A percentile compares a stretch with the other conserved stretches of the same genome.
Conservation (phyloP, 441 rosid genomes). For the Mallotus japonicus region DNA sequence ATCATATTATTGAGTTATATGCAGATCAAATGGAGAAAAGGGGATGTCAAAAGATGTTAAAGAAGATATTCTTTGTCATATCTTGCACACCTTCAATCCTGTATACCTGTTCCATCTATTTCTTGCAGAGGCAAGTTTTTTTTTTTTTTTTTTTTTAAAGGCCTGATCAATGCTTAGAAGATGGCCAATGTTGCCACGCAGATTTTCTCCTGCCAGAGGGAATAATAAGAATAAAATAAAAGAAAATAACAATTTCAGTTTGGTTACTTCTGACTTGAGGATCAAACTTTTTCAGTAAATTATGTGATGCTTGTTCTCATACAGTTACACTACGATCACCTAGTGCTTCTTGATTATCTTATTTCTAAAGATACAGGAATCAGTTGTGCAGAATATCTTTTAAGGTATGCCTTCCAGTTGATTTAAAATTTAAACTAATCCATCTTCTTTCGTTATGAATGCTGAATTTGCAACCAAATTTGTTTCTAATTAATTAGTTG, state of each 20-base stretch:
- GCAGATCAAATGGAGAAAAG: conserved; percentile 43
- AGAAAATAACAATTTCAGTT: neutral
- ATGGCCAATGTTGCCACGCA: neutral
- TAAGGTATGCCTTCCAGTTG: conserved; percentile 46
- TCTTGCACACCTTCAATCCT: conserved; percentile 61
- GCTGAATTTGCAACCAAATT: neutral
- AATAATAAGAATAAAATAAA: neutral
- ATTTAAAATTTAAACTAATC: conserved; percentile 7
- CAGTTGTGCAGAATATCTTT: conserved; percentile 77
- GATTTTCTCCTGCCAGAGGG: neutral
- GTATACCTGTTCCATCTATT: conserved; percentile 65
- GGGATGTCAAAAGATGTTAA: conserved; percentile 32
- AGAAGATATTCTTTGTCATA: conserved; percentile 37
- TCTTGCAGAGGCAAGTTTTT: conserved; percentile 64
- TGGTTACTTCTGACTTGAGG: neutral
- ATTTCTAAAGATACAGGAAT: conserved; percentile 76
- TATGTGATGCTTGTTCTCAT: conserved; percentile 14
- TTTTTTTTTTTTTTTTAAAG: neutral
- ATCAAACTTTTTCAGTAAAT: conserved; percentile 4
- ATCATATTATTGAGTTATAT: conserved; percentile 20
- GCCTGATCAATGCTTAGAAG: neutral
- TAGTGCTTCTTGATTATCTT: conserved; percentile 91
- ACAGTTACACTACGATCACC: conserved; percentile 88
- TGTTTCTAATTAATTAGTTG: neutral
- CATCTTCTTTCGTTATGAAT: conserved; percentile 10